Evolutionary conservation across 2,329 filamentous ascomycete species (phyloP), one percentile per base, ranked within the genome.

Genomic region (Colletotrichum paranaense): DNA sequence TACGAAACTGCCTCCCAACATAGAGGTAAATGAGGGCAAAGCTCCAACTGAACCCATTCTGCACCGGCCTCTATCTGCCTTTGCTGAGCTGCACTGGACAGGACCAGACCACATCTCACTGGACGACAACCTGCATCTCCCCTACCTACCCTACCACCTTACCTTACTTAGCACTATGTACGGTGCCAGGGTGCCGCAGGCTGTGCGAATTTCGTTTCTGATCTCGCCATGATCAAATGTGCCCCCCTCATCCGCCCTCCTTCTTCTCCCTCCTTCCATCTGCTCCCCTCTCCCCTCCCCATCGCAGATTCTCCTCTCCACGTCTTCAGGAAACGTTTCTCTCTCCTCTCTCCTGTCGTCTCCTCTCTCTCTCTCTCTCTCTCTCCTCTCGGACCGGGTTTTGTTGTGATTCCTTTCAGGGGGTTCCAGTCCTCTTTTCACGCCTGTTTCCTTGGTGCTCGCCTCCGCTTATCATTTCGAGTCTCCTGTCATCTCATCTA

Each of bases 201-300:
- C 32, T 65, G 62, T 63, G 57, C 32, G 66, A 28, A 62, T 62
- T 19, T 42, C 42, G 42, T 62, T 14, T 42, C 42, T 19, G 65
- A 68, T 73, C 74, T 71, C 74, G 65, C 71, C 68, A 67, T 74
- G 75, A 73, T 73, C 67, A 70, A 76, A 62, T 68, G 57, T 57
- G 75, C 73, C 68, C 68, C 68, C 68, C 64, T 75, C 67, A 76
- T 66, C 73, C 72, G 68, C 67, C 62, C 57, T 67, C 73, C 56
- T 73, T 74, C 68, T 74, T 75, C 79, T 78, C 78, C 77, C 72
- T 76, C 70, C 63, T 76, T 74, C 72, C 73, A 74, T 58, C 64
- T 67, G 74, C 74, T 67, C 64, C 75, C 68, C 69, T 70, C 75
- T 64, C 73, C 49, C 32, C 60, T 22, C 75, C 71, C 63, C 75